These are phyloP conservation scores for Microstegium vimineum DNA, from an alignment of 176 grass and related monocot genomes.

Conservation along the genomic window DNA sequence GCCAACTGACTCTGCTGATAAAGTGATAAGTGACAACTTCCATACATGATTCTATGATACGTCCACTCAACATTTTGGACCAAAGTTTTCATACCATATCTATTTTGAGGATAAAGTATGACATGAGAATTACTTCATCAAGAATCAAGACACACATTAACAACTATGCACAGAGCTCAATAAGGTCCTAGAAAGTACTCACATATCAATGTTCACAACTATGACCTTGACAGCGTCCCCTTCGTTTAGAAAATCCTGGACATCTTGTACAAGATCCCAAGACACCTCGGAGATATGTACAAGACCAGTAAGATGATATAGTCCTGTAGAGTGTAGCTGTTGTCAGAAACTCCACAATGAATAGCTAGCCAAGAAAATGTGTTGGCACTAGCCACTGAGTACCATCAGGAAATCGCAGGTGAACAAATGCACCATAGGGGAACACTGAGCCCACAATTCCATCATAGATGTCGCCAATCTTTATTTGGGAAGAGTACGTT, in stretches of 20 bases:
- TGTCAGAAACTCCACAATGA: conserved; percentile 6
- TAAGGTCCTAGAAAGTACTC: conserved; percentile 24
- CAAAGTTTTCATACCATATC: background rate
- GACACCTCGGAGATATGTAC: conserved; percentile 95
- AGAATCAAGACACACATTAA: background rate
- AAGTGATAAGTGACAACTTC: background rate
- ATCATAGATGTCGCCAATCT: conserved; percentile 54
- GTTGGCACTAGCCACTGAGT: conserved; percentile 19
- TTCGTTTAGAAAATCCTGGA: conserved; percentile 75
- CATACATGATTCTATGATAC: background rate
- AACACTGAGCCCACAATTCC: conserved; percentile 70
- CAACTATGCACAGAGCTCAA: background rate
- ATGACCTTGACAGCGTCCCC: conserved; percentile 70
- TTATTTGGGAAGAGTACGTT: conserved; percentile 54
- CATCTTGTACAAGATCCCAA: conserved; percentile 95
- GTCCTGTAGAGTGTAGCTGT: conserved; percentile 38
- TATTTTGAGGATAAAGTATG: background rate
- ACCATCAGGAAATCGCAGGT: conserved; percentile 90
- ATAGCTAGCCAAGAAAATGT: conserved; percentile 1
- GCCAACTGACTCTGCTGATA: background rate
- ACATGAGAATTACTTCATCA: background rate
- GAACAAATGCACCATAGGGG: conserved; percentile 88
- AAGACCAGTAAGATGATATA: conserved; percentile 79
- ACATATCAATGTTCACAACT: conserved; percentile 68
- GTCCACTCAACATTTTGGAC: background rate